Evolutionary conservation across 176 grass and related monocot genomes (phyloP).

Genomic region (Zoysia pacifica): DNA sequence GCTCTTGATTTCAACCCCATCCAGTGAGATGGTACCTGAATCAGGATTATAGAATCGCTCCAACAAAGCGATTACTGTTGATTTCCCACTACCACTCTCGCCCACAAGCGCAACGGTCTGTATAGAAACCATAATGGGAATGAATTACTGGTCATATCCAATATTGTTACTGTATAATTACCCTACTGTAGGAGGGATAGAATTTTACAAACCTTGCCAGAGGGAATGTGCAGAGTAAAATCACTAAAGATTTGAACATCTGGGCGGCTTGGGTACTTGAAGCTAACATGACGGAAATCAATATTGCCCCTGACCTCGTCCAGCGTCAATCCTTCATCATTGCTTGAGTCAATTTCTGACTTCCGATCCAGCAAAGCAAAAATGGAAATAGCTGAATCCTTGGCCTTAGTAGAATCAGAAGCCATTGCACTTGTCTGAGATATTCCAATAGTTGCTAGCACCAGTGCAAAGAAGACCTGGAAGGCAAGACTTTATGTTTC

Average conservation of each 20-base stretch:
- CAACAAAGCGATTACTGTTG: slow-evolving; percentile 66
- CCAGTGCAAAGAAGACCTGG: slow-evolving; percentile 76
- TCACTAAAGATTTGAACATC: slow-evolving; percentile 67
- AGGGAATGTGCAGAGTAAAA: slow-evolving; percentile 64
- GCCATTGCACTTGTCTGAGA: slow-evolving; percentile 75
- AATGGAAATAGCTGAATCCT: slow-evolving; percentile 66
- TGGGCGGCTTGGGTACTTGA: slow-evolving; percentile 67
- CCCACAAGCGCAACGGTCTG: slow-evolving; percentile 76
- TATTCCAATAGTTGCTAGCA: slow-evolving; percentile 59
- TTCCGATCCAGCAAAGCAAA: slow-evolving; percentile 72
- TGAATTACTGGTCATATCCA: background rate
- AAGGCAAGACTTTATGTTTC: slow-evolving; percentile 10
- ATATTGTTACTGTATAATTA: background rate
- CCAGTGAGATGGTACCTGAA: slow-evolving; percentile 61
- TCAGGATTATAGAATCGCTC: slow-evolving; percentile 80
- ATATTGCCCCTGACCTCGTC: slow-evolving; percentile 66
- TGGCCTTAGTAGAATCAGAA: slow-evolving; percentile 71
- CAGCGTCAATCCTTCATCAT: slow-evolving; percentile 51
- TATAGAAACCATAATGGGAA: background rate
- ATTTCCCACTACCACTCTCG: slow-evolving; percentile 82
- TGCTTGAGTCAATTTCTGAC: slow-evolving; percentile 60
- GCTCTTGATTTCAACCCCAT: slow-evolving; percentile 63
- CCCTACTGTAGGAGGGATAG: background rate
- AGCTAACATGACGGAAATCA: slow-evolving; percentile 60
- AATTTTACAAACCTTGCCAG: slow-evolving; percentile 55